These are phyloP conservation scores for Chrysanthemum seticuspe DNA, from an alignment of 129 eudicot species.

Conservation along the genomic window DNA sequence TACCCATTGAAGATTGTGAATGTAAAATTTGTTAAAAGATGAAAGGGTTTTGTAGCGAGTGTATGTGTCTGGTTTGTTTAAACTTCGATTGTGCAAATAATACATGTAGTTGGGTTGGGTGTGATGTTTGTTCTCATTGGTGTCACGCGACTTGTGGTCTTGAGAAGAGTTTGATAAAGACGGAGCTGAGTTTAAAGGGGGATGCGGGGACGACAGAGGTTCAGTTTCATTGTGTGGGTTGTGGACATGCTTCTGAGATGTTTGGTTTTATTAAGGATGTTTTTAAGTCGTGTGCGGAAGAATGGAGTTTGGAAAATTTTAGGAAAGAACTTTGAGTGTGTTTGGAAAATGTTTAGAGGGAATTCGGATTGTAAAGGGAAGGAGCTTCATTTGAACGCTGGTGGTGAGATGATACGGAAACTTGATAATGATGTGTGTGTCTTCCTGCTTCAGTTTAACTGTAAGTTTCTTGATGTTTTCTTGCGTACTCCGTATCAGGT, in stretches of 20 bases:
- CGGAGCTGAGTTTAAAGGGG: slow-evolving; percentile 51
- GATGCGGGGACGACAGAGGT: slow-evolving; percentile 54
- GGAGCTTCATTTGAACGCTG: slow-evolving; percentile 51
- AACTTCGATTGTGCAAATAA: slow-evolving; percentile 66
- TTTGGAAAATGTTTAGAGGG: slow-evolving; percentile 48
- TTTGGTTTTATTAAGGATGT: slow-evolving; percentile 75
- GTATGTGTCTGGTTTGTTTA: slow-evolving; percentile 70
- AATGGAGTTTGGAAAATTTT: slow-evolving; percentile 47
- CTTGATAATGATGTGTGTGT: slow-evolving; percentile 54
- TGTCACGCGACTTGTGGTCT: slow-evolving; percentile 66
- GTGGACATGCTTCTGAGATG: slow-evolving; percentile 83
- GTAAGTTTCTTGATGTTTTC: slow-evolving; percentile 23
- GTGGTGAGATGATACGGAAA: slow-evolving; percentile 43
- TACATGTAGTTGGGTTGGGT: slow-evolving; percentile 84
- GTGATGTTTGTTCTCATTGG: slow-evolving; percentile 73
- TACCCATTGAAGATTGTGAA: slow-evolving; percentile 74
- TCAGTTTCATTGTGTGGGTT: slow-evolving; percentile 70
- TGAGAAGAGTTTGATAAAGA: slow-evolving; percentile 50
- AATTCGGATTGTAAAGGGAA: slow-evolving; percentile 68
- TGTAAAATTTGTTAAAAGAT: slow-evolving; percentile 71
- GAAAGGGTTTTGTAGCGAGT: slow-evolving; percentile 67
- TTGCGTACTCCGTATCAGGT: neutral
- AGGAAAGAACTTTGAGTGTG: slow-evolving; percentile 71
- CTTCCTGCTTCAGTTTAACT: slow-evolving; percentile 41
- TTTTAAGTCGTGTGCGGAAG: slow-evolving; percentile 46